Percentiles rank a stretch among this genome's conserved stretches.
Evolutionary conservation across 148 eudicot species (phyloP).

Genomic region (Gaultheria prostrata): DNA sequence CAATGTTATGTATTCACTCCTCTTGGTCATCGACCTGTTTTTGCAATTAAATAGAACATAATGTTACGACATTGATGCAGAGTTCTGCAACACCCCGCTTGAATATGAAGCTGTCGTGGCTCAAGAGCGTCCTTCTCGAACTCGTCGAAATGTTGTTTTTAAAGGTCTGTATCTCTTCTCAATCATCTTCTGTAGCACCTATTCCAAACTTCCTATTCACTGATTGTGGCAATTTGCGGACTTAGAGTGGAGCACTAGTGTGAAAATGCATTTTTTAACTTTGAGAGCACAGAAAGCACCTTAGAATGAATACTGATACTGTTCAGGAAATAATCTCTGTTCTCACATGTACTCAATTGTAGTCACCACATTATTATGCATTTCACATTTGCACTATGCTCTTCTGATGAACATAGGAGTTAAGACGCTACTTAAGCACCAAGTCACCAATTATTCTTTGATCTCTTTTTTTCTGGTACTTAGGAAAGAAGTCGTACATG

Average conservation of each 20-base stretch:
- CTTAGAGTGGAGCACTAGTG: background rate
- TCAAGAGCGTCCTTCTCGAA: constrained; percentile 38
- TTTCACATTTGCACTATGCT: background rate
- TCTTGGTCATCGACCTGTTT: background rate
- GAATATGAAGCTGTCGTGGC: constrained; percentile 30
- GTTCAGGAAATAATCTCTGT: background rate
- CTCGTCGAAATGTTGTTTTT: constrained; percentile 54
- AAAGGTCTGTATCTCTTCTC: constrained; percentile 50
- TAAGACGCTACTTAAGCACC: background rate
- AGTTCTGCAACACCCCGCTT: constrained; percentile 38
- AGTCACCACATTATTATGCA: background rate
- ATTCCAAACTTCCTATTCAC: background rate
- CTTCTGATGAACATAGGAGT: background rate
- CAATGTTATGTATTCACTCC: background rate
- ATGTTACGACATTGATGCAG: constrained; percentile 28
- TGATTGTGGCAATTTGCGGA: background rate
- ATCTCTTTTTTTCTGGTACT: constrained; percentile 9
- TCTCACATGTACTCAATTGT: background rate
- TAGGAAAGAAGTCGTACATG: constrained; percentile 79
- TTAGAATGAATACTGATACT: background rate
- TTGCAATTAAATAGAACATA: background rate
- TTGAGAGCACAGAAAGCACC: background rate
- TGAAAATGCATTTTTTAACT: background rate
- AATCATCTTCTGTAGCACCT: background rate
- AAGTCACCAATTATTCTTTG: background rate